Conservation (phyloP, 1,284 basidiomycete species). For the Rugosomyces carneus region DNA sequence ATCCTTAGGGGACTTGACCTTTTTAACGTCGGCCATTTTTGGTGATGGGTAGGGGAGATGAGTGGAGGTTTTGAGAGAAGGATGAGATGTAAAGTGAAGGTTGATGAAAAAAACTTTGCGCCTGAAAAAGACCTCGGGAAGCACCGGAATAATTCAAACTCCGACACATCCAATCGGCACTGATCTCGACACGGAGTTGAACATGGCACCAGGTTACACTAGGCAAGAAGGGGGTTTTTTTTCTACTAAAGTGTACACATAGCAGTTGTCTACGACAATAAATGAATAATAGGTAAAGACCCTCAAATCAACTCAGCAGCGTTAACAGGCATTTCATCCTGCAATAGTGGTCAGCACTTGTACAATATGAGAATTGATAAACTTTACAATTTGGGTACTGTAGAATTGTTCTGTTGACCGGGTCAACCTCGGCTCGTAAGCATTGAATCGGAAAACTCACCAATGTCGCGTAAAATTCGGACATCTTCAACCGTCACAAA, state of each 20-base stretch:
- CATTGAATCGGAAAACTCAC: conserved; percentile 35
- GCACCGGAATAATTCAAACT: conserved; percentile 36
- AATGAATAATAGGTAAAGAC: conserved; percentile 3
- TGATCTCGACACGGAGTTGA: neutral
- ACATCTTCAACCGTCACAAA: conserved; percentile 91
- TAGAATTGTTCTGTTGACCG: conserved; percentile 70
- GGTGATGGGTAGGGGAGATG: conserved; percentile 30
- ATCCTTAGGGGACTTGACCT: conserved; percentile 73
- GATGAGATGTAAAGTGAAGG: conserved; percentile 19
- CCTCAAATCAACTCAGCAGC: conserved; percentile 78
- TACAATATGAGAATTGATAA: conserved; percentile 13
- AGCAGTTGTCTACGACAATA: conserved; percentile 11
- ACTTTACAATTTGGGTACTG: conserved; percentile 78
- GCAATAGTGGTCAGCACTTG: conserved; percentile 19
- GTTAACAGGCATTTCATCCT: conserved; percentile 95
- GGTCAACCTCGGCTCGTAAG: conserved; percentile 12
- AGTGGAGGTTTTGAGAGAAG: conserved; percentile 30
- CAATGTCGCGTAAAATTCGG: conserved; percentile 85
- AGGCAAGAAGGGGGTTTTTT: neutral
- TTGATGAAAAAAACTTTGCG: conserved; percentile 33
- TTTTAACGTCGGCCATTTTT: conserved; percentile 77
- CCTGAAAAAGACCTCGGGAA: conserved; percentile 39
- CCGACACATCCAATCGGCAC: conserved; percentile 25
- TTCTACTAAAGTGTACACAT: neutral
- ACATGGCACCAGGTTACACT: neutral